Percentiles rank a stretch among this genome's conserved stretches.
phyloP scores from a whole-genome alignment of 352 stramenopile species.

The Pythium guiyangense region DNA sequence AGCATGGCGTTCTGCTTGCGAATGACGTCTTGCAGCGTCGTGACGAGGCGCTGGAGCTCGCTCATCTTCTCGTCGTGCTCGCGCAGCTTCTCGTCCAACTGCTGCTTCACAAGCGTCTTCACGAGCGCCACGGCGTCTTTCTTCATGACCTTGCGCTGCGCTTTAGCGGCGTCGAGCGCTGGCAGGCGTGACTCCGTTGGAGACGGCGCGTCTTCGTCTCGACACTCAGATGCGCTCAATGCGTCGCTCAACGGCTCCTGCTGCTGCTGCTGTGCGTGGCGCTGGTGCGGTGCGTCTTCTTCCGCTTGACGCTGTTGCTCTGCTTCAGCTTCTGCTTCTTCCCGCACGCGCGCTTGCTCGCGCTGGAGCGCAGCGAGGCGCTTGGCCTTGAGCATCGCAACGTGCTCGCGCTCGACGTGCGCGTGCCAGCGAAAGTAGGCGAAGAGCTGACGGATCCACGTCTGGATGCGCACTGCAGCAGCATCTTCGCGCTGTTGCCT shows the following conservation, averaged over 20 bases:
- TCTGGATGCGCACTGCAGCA: constrained; percentile 6
- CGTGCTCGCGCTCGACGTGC: constrained; percentile 10
- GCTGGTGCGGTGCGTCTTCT: too few species aligned
- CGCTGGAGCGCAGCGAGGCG: constrained; percentile 7
- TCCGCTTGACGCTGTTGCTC: background rate
- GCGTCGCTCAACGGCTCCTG: background rate
- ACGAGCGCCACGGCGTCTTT: constrained; percentile 38
- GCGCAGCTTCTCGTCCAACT: constrained; percentile 29
- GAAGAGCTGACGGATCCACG: constrained; percentile 23
- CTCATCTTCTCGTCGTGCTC: constrained; percentile 36
- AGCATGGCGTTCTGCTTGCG: constrained; percentile 35
- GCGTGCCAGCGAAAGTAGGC: constrained; percentile 22
- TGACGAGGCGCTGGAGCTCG: constrained; percentile 35
- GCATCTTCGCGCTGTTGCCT: background rate
- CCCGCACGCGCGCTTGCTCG: background rate
- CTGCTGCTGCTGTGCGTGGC: background rate
- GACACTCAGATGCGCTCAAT: background rate
- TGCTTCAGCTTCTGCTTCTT: constrained; percentile 14
- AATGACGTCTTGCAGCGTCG: constrained; percentile 37
- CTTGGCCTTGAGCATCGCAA: constrained; percentile 2
- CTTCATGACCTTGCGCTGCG: constrained; percentile 36
- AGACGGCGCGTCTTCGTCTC: background rate
- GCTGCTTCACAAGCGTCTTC: constrained; percentile 32
- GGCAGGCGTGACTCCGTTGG: background rate
- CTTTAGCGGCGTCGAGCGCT: background rate